Conservation (phyloP, 2,329 filamentous ascomycete genomes). For the Alternaria arbusti region DNA sequence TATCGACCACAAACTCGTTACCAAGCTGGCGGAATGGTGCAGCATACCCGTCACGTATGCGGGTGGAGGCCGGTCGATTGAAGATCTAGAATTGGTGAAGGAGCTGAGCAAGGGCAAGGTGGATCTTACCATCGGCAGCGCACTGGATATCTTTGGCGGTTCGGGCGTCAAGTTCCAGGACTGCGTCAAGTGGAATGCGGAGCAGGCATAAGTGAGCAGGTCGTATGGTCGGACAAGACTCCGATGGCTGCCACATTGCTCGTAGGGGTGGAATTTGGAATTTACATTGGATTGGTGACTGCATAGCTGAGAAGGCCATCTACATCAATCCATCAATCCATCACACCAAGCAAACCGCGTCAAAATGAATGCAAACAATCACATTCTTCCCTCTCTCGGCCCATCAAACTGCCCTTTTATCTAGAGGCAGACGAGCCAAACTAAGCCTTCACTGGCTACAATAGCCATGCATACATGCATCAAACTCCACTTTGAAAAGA, state of each 20-base stretch:
- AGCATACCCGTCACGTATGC: constrained; percentile 94
- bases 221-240: accelerated
- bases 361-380: background rate
- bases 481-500: constrained; percentile 3
- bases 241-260: background rate
- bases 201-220: constrained; percentile 20
- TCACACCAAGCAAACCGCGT: background rate
- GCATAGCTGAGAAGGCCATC: background rate
- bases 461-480: constrained; percentile 3
- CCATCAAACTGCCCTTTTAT: background rate
- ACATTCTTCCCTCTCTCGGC: constrained; percentile 1
- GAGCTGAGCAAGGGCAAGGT: constrained; percentile 78
- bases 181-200: constrained; percentile 83
- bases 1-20: constrained; percentile 85
- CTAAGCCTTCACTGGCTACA: constrained; percentile 1
- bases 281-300: background rate
- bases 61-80: constrained; percentile 82
- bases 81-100: constrained; percentile 84
- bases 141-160: constrained; percentile 94
- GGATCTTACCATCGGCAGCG: constrained; percentile 95
- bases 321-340: background rate
- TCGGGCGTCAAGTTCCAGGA: constrained; percentile 85
- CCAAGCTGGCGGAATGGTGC: constrained; percentile 81
- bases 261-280: background rate
- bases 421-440: background rate